Evolutionary conservation across 106 monocot genomes (phyloP).

Genomic region (Acorus gramineus): DNA sequence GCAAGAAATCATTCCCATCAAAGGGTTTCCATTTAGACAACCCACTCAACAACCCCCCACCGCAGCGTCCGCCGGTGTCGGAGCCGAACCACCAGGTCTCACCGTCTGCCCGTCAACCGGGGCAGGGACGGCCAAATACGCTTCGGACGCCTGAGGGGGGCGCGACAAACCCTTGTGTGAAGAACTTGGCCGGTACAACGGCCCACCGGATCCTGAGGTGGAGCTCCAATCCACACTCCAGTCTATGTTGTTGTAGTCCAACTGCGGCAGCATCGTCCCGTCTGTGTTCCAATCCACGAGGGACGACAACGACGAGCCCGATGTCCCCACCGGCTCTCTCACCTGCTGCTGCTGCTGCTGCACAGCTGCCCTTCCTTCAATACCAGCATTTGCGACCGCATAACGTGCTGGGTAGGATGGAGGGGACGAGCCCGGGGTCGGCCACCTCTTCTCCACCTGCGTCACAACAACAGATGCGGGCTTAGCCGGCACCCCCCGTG

Average conservation of each 20-base stretch:
- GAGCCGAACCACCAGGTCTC: too few species aligned
- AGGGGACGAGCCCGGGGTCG: slow-evolving; percentile 16
- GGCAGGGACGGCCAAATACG: too few species aligned
- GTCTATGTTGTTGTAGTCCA: slow-evolving; percentile 74
- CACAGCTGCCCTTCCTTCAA: slow-evolving; percentile 24
- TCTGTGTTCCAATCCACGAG: slow-evolving; percentile 48
- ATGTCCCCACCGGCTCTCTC: slow-evolving; percentile 55
- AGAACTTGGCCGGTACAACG: too few species aligned
- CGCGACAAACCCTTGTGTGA: too few species aligned
- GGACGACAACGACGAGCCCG: slow-evolving; percentile 9
- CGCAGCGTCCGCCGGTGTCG: too few species aligned
- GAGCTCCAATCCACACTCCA: slow-evolving; percentile 70
- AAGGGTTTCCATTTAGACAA: too few species aligned
- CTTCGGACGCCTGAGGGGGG: too few species aligned
- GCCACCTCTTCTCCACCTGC: slow-evolving; percentile 35
- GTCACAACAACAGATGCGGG: slow-evolving; percentile 11
- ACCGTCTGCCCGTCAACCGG: too few species aligned
- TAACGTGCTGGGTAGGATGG: slow-evolving; percentile 14
- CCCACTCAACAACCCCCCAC: too few species aligned
- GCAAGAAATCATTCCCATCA: too few species aligned
- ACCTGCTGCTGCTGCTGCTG: slow-evolving; percentile 13
- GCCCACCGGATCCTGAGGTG: too few species aligned
- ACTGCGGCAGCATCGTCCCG: slow-evolving; percentile 13
- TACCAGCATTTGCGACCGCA: slow-evolving; percentile 9
- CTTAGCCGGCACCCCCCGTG: slow-evolving; percentile 20